A percentile compares a stretch with the other conserved stretches of the same genome.
Evolutionary conservation across 2,329 filamentous ascomycete genomes (phyloP).

Genomic region (Ascosphaera aggregata): DNA sequence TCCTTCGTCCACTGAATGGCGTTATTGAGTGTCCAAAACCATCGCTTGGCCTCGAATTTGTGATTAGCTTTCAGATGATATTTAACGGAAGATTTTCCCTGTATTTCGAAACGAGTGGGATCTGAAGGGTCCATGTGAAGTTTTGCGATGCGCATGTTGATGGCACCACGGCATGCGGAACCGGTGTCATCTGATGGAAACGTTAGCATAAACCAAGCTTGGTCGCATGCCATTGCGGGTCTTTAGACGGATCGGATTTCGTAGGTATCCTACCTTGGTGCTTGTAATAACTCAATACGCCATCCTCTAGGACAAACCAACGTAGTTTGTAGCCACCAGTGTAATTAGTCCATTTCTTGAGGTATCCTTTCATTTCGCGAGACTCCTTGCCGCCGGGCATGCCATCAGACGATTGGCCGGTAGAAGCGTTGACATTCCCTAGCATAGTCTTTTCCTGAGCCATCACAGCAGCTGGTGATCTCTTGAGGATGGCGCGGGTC

Average conservation of each 20-base stretch:
- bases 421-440: conserved; percentile 34
- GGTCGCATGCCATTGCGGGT: not conserved
- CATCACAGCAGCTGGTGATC: conserved; percentile 78
- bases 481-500: conserved; percentile 72
- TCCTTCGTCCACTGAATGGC: conserved; percentile 98
- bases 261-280: conserved; percentile 40
- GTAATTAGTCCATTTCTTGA: conserved; percentile 99
- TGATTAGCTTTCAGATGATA: conserved; percentile 97
- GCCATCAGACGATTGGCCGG: conserved; percentile 33
- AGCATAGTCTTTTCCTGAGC: conserved; percentile 94
- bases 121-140: conserved; percentile 93
- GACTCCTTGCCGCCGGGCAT: conserved; percentile 57
- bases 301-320: conserved; percentile 96
- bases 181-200: conserved; percentile 54
- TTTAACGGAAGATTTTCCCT: conserved; percentile 94
- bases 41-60: conserved; percentile 90
- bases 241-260: too few species aligned
- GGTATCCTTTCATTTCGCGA: conserved; percentile 91
- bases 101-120: conserved; percentile 94
- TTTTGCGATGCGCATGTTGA: conserved; percentile 94
- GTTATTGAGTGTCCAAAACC: conserved; percentile 98
- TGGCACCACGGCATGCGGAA: conserved; percentile 86
- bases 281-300: conserved; percentile 96
- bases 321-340: conserved; percentile 88
- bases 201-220: conserved; percentile 1